Percentiles rank a stretch among this genome's conserved stretches.
Conservation (phyloP, 345 rosid species). For the Capsella bursapastoris region DNA sequence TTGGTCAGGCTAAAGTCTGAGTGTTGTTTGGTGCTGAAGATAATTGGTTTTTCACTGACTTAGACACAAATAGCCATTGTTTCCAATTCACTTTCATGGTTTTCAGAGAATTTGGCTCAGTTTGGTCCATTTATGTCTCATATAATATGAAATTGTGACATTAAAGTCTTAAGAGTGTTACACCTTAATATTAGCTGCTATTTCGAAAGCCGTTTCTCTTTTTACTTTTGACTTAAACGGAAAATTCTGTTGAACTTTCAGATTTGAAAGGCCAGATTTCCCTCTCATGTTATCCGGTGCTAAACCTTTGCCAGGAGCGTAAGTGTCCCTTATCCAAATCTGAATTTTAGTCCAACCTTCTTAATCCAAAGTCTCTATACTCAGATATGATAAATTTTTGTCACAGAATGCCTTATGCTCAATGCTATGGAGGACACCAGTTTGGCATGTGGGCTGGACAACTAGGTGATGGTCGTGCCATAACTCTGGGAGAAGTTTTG, state of each 20-base stretch:
- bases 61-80: slow-evolving; percentile 4
- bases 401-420: slow-evolving; percentile 82
- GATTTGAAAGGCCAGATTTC: slow-evolving; percentile 89
- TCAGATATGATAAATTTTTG: slow-evolving; percentile 22
- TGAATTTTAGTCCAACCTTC: background rate
- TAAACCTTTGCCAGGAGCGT: slow-evolving; percentile 73
- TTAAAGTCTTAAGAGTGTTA: background rate
- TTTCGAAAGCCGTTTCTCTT: background rate
- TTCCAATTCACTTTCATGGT: background rate
- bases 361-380: slow-evolving; percentile 16
- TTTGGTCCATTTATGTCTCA: background rate
- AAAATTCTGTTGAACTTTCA: slow-evolving; percentile 43
- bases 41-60: background rate
- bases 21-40: background rate
- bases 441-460: slow-evolving; percentile 99
- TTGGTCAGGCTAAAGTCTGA: background rate
- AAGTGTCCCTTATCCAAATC: slow-evolving; percentile 46
- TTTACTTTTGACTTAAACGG: background rate
- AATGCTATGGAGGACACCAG: slow-evolving; percentile 97
- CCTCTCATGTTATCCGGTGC: slow-evolving; percentile 81
- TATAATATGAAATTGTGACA: background rate
- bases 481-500: slow-evolving; percentile 84
- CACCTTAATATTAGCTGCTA: background rate
- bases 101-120: background rate
- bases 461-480: slow-evolving; percentile 98